Percentiles rank a stretch among this genome's conserved stretches.
These are phyloP conservation scores for Alternaria atra DNA, from an alignment of 2,329 filamentous ascomycete genomes.

Conservation along the genomic window DNA sequence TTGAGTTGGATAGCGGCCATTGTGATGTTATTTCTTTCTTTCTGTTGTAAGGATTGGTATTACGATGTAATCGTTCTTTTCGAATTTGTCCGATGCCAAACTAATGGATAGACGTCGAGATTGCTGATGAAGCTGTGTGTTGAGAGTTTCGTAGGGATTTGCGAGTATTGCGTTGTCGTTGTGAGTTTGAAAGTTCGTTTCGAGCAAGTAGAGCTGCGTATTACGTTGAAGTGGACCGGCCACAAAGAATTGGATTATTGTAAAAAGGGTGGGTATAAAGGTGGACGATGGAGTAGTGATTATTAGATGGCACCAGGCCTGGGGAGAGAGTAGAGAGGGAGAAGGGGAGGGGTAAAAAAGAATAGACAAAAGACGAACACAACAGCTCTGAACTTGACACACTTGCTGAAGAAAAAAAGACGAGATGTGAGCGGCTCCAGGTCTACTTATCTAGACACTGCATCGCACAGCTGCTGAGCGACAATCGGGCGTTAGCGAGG, in stretches of 20 bases:
- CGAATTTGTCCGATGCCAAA: constrained; percentile 44
- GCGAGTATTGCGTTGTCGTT: constrained; percentile 42
- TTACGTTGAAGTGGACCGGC: constrained; percentile 56
- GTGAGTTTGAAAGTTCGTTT: constrained; percentile 34
- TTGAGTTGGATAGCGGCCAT: constrained; percentile 95
- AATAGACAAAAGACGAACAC: constrained; percentile 56
- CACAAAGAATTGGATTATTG: constrained; percentile 52
- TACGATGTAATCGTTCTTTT: constrained; percentile 40
- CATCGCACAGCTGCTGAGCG: constrained; percentile 36
- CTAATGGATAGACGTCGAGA: constrained; percentile 50
- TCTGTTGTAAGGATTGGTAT: constrained; percentile 29
- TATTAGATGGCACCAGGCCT: constrained; percentile 59
- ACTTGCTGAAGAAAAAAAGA: constrained; percentile 60
- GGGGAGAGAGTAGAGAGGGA: constrained; percentile 49
- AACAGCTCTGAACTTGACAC: constrained; percentile 61
- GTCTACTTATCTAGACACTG: constrained; percentile 45
- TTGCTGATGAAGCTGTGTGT: constrained; percentile 48
- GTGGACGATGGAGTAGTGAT: constrained; percentile 30
- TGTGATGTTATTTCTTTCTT: constrained; percentile 44
- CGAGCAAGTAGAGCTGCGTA: constrained; percentile 61
- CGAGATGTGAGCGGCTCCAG: constrained; percentile 37
- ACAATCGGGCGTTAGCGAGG: constrained; percentile 32
- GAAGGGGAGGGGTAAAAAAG: constrained; percentile 50
- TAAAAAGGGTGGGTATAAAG: constrained; percentile 35
- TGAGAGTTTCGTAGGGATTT: constrained; percentile 36